These are phyloP conservation scores for Cyclospora cayetanensis DNA, from an alignment of 169 alveolate genomes.

Conservation along the genomic window DNA sequence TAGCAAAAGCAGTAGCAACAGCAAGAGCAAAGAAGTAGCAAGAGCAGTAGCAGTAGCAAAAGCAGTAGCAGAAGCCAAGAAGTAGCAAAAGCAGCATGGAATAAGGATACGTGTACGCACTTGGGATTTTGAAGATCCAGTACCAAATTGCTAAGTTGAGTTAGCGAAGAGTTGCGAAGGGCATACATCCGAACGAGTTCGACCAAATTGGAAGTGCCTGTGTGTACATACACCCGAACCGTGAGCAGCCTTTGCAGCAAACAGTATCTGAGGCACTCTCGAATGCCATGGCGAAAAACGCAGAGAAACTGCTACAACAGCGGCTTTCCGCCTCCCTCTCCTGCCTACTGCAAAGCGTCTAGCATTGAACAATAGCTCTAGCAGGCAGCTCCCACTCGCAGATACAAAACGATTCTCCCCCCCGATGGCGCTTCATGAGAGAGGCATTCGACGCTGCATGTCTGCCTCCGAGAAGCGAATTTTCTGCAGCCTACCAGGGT, in stretches of 20 bases:
- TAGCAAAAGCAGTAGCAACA: neutral
- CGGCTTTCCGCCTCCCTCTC: too few species aligned
- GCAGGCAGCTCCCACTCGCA: too few species aligned
- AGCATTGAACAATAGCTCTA: too few species aligned
- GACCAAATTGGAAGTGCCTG: neutral
- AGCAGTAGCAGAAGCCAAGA: neutral
- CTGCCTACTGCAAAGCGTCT: too few species aligned
- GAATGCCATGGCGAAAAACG: too few species aligned
- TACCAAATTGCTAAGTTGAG: neutral
- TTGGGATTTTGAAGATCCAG: constrained; percentile 1
- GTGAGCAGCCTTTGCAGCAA: too few species aligned
- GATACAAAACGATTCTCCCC: too few species aligned
- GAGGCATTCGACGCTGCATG: too few species aligned
- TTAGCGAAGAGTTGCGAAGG: neutral
- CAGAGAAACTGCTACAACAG: too few species aligned
- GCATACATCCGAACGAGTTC: neutral
- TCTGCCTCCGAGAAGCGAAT: neutral
- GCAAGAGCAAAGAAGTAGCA: neutral
- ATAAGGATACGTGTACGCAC: neutral
- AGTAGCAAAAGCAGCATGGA: neutral
- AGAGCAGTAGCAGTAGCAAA: neutral
- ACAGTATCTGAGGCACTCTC: too few species aligned
- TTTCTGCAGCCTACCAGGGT: neutral
- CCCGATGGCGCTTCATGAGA: too few species aligned
- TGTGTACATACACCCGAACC: too few species aligned